Evolutionary conservation across 2,329 filamentous ascomycete genomes (phyloP).

Genomic region (Ilyonectria robusta): DNA sequence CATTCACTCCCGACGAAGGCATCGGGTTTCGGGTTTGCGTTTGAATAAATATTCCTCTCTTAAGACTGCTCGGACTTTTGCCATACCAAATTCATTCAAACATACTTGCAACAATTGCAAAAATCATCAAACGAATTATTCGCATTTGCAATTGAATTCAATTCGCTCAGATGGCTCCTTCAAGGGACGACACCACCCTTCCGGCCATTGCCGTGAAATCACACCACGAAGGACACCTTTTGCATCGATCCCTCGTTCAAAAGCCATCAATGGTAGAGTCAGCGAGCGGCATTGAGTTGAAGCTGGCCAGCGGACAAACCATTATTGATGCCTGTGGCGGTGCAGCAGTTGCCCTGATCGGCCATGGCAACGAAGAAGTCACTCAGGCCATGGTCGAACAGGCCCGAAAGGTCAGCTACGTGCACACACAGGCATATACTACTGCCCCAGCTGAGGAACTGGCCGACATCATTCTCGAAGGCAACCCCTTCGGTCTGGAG

Average conservation of each 20-base stretch:
- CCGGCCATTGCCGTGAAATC: neutral
- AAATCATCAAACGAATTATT: neutral
- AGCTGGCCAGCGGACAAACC: constrained; percentile 59
- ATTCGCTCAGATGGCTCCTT: neutral
- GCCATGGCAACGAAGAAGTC: constrained; percentile 71
- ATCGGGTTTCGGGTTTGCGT: constrained; percentile 3
- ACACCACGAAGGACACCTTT: constrained; percentile 24
- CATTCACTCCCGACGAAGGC: neutral
- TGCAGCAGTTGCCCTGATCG: constrained; percentile 75
- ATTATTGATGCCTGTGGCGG: constrained; percentile 80
- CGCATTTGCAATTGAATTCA: neutral
- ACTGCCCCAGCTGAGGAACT: constrained; percentile 40
- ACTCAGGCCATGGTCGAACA: constrained; percentile 69
- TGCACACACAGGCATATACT: constrained; percentile 43
- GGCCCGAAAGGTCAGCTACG: constrained; percentile 55
- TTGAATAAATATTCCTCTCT: neutral
- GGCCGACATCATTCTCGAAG: constrained; percentile 35
- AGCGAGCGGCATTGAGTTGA: constrained; percentile 54
- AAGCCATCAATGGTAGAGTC: constrained; percentile 55
- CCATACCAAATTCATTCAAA: neutral
- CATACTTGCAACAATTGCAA: neutral
- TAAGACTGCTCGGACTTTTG: neutral
- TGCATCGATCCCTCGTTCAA: constrained; percentile 49
- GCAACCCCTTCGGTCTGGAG: constrained; percentile 35
- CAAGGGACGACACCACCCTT: neutral